Evolutionary conservation across 2,329 filamentous ascomycete genomes (phyloP).

Genomic region (Alternaria arbusti): DNA sequence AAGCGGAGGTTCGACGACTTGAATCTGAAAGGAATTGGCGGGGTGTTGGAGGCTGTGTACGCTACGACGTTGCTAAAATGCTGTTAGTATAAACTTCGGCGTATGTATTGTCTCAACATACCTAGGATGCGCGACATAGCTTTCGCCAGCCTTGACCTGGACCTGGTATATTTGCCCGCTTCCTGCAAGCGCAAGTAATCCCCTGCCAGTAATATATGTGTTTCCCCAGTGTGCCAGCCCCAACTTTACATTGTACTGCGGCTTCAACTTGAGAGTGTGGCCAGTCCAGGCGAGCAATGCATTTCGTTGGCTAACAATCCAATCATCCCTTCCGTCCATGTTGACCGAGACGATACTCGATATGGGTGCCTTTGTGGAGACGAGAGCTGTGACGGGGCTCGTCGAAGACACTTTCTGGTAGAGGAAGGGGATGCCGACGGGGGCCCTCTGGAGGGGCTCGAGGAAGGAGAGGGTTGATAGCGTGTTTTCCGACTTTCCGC

Average conservation of each 20-base stretch:
- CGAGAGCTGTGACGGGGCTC: slow-evolving; percentile 83
- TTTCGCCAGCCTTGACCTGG: slow-evolving; percentile 79
- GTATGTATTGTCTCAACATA: slow-evolving; percentile 33
- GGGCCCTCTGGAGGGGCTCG: slow-evolving; percentile 78
- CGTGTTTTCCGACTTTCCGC: slow-evolving; percentile 88
- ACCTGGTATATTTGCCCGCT: slow-evolving; percentile 91
- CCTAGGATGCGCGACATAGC: slow-evolving; percentile 87
- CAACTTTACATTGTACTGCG: slow-evolving; percentile 75
- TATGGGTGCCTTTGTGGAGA: slow-evolving; percentile 84
- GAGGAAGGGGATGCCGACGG: slow-evolving; percentile 88
- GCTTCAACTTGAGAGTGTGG: slow-evolving; percentile 77
- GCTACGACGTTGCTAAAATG: slow-evolving; percentile 78
- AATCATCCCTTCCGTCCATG: slow-evolving; percentile 92
- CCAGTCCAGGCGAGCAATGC: slow-evolving; percentile 97
- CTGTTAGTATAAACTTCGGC: slow-evolving; percentile 1
- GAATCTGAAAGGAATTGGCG: slow-evolving; percentile 85
- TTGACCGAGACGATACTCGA: slow-evolving; percentile 88
- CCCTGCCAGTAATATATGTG: slow-evolving; percentile 85
- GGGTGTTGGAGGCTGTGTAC: slow-evolving; percentile 77
- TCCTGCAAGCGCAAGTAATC: slow-evolving; percentile 82
- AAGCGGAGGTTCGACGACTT: slow-evolving; percentile 76
- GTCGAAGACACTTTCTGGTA: slow-evolving; percentile 90
- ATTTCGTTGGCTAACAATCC: slow-evolving; percentile 87
- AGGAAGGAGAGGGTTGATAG: slow-evolving; percentile 89
- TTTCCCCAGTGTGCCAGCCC: slow-evolving; percentile 89